Evolutionary conservation across 352 stramenopile genomes (phyloP), one percentile per base, ranked within the genome.

Genomic region (Phytopythium chamaehyphon): DNA sequence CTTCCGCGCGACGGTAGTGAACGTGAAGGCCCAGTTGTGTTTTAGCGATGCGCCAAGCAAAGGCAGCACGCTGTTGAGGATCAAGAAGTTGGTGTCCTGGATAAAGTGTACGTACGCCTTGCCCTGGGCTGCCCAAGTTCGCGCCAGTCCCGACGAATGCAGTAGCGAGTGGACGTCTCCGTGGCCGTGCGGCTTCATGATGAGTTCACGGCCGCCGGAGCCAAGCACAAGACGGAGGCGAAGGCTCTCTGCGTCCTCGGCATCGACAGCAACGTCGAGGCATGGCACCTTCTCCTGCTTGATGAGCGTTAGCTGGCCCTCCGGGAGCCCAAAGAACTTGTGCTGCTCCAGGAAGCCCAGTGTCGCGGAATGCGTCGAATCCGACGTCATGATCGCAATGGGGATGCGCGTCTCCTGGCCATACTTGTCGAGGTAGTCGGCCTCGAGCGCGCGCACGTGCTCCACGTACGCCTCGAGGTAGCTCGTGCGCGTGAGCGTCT

Each of bases 171-270:
- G 97, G 22, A 99, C 96, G 70, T 99, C 97, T 31, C 97, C 96
- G 59, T 99, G 97, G 35, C 97, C 97, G 59, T 99, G 96, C 0
- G 97, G 97, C 69, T 99, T 99, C 55, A 96, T 98, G 59, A 96
- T 50, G 14, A 84, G 31, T 28, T 90, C 73, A 7, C 47, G 43
- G 5, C 62, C 42, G 21, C 62, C 57, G 16, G 19, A 31, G 4
- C 21, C 23, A 23, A 42, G 15, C 6, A 43, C 36, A 26, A 89
- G 66, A 23, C 81, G 91, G 28, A 98, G 70, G 37, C 78, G 70
- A 6, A 91, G 86, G 59, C 86, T 78, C 22, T 86, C 78, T 63
- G 96, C 75, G 37, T 55, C 56, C 26, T 43, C 23, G 16, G 49
- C 51, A 16, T 36, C 42, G 0, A 33, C 53, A 10, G 73, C 59